Base-by-base conservation (phyloP, 768 basidiomycete genomes). In the Suillus americanus region DNA sequence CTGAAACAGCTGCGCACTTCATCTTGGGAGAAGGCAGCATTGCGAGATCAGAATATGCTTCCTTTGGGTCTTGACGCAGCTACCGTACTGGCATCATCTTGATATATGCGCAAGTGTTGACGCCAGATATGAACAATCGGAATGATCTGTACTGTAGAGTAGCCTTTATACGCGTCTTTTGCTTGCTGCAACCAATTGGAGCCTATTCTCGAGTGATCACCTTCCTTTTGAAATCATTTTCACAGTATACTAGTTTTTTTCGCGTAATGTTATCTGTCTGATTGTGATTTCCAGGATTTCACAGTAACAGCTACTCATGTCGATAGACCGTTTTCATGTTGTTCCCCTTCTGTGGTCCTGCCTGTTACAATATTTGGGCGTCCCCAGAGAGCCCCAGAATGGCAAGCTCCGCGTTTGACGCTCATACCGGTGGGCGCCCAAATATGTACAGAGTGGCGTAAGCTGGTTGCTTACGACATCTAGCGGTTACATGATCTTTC, bases 21-120 rank as follows among this genome's bases (percentile, higher is more conserved):
- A n/a, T 76, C 75, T 8, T 91, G 90, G 90, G 79, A 82, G 30
- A 74, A 73, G 66, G 67, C 71, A 0, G 76, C 72, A 16, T 71
- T 90, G 61, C 78, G 76, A 64, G 86, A 89, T 69, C 74, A 72
- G 61, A 79, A 73, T 12, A 84, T 89, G 81, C 74, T 89, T 61
- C 88, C 89, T 13, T 76, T 90, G 1, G 87, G 88, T 38, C 72
- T 86, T 56, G 76, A 81, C 66, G 72, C 73, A 38, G 68, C 73
- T 30, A 65, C 70, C 63, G 60, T 73, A 37, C 60, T n/a, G n/a
- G n/a, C 66, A 35, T 61, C 56, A 6, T 48, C 66, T 5, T 77
- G 25, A 40, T 40, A 28, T 38, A 38, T 4, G 37, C 14, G 16
- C 8, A 28, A 51, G 28, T 30, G 43, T 16, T 57, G 23, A 57